Conservation (phyloP, 805 yeast genomes). For the Saturnispora diversa region DNA sequence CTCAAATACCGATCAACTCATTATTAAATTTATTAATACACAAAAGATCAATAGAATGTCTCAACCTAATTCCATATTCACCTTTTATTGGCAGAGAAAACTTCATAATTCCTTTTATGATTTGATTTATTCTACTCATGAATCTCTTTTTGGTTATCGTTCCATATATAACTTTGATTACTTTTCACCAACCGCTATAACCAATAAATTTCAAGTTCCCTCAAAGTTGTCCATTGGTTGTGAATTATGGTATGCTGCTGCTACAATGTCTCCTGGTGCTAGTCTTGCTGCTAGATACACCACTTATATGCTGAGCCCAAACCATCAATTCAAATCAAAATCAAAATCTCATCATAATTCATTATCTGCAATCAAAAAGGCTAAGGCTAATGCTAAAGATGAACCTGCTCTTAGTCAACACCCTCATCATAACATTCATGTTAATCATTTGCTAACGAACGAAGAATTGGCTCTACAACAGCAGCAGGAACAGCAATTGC, state of each 20-base stretch:
- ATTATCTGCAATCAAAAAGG: neutral
- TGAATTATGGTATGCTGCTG: slow-evolving; percentile 82
- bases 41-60: slow-evolving; percentile 26
- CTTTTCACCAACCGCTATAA: slow-evolving; percentile 9
- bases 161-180: slow-evolving; percentile 59
- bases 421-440: slow-evolving; percentile 8
- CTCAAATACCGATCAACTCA: slow-evolving; percentile 50
- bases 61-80: slow-evolving; percentile 39
- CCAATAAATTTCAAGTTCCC: slow-evolving; percentile 14
- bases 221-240: slow-evolving; percentile 64
- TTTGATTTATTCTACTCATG: slow-evolving; percentile 73
- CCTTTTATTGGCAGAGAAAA: slow-evolving; percentile 65
- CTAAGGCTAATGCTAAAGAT: neutral
- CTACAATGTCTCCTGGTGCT: slow-evolving; percentile 80
- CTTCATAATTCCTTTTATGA: slow-evolving; percentile 60
- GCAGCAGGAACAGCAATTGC: neutral
- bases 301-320: slow-evolving; percentile 39
- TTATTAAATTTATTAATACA: slow-evolving; percentile 69
- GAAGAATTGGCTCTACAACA: slow-evolving; percentile 9
- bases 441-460: slow-evolving; percentile 7
- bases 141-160: slow-evolving; percentile 73
- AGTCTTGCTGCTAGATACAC: slow-evolving; percentile 81
- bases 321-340: neutral
- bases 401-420: too few species aligned
- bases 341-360: neutral